Evolutionary conservation across 768 basidiomycete species (phyloP).

Genomic region (Lentinula guzmanii): DNA sequence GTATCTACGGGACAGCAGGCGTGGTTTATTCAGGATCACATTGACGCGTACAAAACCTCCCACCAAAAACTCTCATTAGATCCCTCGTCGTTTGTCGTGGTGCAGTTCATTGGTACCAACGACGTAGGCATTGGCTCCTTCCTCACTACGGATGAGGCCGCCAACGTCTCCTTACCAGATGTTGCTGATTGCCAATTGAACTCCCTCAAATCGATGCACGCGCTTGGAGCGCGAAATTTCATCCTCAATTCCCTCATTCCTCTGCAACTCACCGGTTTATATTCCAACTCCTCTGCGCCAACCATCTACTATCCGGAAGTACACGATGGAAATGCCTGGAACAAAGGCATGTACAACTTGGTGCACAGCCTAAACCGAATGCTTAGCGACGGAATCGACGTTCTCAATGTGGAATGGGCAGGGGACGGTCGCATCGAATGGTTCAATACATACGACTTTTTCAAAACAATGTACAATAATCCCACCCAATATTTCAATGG

Average conservation of each 20-base stretch:
- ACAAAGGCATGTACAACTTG: constrained; percentile 17
- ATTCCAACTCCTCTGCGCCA: constrained; percentile 11
- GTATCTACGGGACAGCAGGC: constrained; percentile 14
- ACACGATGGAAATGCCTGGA: constrained; percentile 16
- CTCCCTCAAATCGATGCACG: constrained; percentile 11
- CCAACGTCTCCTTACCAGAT: constrained; percentile 11
- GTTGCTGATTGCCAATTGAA: constrained; percentile 15
- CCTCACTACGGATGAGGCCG: constrained; percentile 10
- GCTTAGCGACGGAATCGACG: constrained; percentile 11
- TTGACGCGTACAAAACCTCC: constrained; percentile 10
- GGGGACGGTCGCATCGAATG: constrained; percentile 8
- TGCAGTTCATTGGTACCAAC: constrained; percentile 17
- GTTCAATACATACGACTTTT: constrained; percentile 17
- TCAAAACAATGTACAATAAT: constrained; percentile 16
- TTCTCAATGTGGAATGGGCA: constrained; percentile 13
- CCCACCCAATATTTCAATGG: constrained; percentile 17
- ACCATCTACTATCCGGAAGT: constrained; percentile 15
- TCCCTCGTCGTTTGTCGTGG: constrained; percentile 14
- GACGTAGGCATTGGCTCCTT: constrained; percentile 15
- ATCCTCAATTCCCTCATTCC: constrained; percentile 19
- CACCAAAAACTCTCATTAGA: constrained; percentile 17
- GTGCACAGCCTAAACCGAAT: constrained; percentile 15
- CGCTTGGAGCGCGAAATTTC: constrained; percentile 16
- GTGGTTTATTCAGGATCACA: constrained; percentile 19
- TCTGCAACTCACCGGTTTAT: constrained; percentile 13